Base-by-base conservation (phyloP, 352 stramenopile species). In the Pelagophyceae sp. region DNA sequence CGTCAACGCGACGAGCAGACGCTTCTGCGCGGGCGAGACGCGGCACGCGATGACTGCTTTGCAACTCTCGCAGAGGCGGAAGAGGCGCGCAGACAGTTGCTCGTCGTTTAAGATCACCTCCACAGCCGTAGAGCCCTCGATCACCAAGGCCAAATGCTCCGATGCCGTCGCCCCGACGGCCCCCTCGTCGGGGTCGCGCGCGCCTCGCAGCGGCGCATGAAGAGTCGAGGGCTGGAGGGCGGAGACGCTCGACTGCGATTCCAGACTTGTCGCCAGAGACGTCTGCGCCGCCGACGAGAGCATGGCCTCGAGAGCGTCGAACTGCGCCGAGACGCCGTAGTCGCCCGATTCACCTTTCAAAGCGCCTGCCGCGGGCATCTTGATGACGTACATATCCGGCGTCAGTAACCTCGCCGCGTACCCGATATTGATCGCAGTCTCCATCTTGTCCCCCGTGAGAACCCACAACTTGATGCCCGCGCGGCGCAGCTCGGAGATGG, bases 341-440 rank as follows among this genome's bases (percentile, higher is more conserved):
- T 78, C 72, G 23, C 69, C 37, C 5, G 75, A 27, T 33, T 65
- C 29, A 0, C 67, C 32, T 29, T 80, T 70, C 15, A 37, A 27
- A 19, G 75, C 38, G 1, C 51, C 63, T 40, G 81, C 72, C 15
- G 74, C 67, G 6, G 75, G 72, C 19, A 84, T n/a, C 45, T 85
- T 85, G 78, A 87, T 77, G 25, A 87, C 33, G 0, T 76, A 81
- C 83, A 87, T 87, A 32, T 86, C 79, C 25, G 85, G 72, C 38
- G 83, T 83, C 51, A 91, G 77, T 61, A 91, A 78, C n/a, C 75
- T 77, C 71, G 78, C 89, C 32, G 76, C 76, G 54, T 85, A 95
- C n/a, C 89, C 92, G 80, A 98, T 97, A 81, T 98, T 97, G 81
- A 98, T 96, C n/a, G 94, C 93, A 0, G 94, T 98, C 79, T 97